These are phyloP conservation scores for Fusarium ramigenum DNA, from an alignment of 2,329 filamentous ascomycete species.

Conservation along the genomic window DNA sequence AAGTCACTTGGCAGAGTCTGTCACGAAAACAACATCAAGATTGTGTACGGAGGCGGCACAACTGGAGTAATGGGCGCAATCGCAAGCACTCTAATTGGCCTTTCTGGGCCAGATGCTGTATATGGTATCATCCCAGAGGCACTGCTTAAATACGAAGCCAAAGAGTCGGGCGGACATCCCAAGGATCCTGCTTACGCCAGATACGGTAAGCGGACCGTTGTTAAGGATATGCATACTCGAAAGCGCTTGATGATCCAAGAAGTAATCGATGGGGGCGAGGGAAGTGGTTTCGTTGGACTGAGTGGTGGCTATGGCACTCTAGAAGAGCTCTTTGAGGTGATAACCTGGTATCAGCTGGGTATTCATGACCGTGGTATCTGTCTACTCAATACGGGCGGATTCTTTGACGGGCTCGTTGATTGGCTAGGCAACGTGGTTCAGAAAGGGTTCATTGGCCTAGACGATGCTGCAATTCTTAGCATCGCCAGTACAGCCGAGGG, in stretches of 20 bases:
- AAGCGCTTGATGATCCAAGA: not conserved
- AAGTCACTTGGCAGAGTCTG: not conserved
- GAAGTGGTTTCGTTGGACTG: not conserved
- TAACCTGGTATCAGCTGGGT: not conserved
- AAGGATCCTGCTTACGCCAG: not conserved
- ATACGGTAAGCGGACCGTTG: not conserved
- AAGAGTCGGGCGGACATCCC: not conserved
- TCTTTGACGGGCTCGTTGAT: not conserved
- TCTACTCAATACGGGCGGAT: not conserved
- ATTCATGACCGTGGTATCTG: not conserved
- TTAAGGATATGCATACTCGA: not conserved
- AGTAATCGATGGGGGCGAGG: not conserved
- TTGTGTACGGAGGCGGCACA: not conserved
- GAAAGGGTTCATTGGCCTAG: not conserved
- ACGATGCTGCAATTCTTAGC: not conserved
- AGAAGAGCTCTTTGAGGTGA: not conserved
- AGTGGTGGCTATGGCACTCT: not conserved
- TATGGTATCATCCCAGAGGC: not conserved
- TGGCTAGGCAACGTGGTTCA: not conserved
- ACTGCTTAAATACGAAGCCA: not conserved
- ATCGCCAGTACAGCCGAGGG: not conserved
- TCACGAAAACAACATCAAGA: not conserved
- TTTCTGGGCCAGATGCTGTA: not conserved
- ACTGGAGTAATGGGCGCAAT: not conserved
- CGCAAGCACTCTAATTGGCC: not conserved